Evolutionary conservation across 176 grass and related monocot genomes (phyloP).

Genomic region (Puccinellia tenuiflora): DNA sequence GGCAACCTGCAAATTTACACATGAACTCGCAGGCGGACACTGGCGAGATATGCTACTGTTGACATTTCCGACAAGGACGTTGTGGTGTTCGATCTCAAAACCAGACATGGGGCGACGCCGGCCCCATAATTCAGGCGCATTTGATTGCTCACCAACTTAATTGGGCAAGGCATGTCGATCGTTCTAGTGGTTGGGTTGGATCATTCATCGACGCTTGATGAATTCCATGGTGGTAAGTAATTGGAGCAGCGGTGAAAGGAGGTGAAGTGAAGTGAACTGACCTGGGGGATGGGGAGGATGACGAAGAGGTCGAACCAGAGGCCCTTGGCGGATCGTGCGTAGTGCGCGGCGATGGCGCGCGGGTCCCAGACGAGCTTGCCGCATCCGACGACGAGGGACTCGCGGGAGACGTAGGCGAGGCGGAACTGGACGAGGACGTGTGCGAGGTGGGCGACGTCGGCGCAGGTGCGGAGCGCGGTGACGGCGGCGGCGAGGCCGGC

Average conservation of each 20-base stretch:
- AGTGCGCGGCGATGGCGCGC: conserved; percentile 71
- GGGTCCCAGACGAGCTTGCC: conserved; percentile 99
- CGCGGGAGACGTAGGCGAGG: conserved; percentile 85
- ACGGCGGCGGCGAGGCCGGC: conserved; percentile 52
- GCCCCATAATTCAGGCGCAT: conserved; percentile 8
- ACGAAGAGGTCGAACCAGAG: conserved; percentile 96
- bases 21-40: conserved; percentile 25
- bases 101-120: conserved; percentile 9
- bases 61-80: conserved; percentile 11
- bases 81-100: conserved; percentile 15
- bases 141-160: conserved; percentile 21
- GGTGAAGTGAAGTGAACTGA: neutral
- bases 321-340: conserved; percentile 56
- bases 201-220: neutral
- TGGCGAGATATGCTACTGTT: neutral
- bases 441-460: conserved; percentile 58
- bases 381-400: conserved; percentile 91
- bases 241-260: neutral
- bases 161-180: neutral
- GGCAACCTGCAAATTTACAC: neutral
- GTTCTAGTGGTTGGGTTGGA: neutral
- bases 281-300: conserved; percentile 88
- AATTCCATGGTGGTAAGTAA: neutral
- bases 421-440: conserved; percentile 93
- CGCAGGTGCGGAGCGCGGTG: conserved; percentile 55